phyloP scores from a whole-genome alignment of 2,329 filamentous ascomycete species.

The Dothideomycetes sp. region DNA sequence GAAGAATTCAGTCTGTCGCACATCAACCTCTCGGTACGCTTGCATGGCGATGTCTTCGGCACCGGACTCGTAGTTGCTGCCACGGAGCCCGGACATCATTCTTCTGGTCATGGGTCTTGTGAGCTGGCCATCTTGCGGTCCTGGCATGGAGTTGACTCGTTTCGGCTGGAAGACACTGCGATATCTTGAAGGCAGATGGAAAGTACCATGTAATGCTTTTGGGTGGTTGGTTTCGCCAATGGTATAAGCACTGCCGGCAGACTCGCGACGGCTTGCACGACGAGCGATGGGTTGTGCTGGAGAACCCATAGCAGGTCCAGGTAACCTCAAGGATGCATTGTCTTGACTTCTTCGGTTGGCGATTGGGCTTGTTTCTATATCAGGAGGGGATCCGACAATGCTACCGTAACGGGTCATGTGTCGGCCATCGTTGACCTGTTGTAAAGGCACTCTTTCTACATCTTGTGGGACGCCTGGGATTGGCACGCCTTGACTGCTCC shows the following conservation, averaged over 20 bases:
- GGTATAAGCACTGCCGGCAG: constrained; percentile 32
- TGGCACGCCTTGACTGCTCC: neutral
- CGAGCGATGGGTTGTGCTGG: constrained; percentile 10
- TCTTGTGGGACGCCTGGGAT: constrained; percentile 5
- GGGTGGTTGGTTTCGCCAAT: constrained; percentile 30
- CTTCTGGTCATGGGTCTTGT: constrained; percentile 30
- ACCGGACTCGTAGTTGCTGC: constrained; percentile 33
- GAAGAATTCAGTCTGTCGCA: constrained; percentile 77
- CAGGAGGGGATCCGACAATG: constrained; percentile 48
- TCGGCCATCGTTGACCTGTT: constrained; percentile 11
- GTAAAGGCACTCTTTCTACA: constrained; percentile 24
- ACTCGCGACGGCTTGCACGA: constrained; percentile 1
- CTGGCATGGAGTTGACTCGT: constrained; percentile 32
- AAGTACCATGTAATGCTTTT: constrained; percentile 11
- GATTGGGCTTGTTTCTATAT: constrained; percentile 8
- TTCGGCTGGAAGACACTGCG: constrained; percentile 28
- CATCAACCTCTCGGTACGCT: constrained; percentile 55
- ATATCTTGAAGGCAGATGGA: constrained; percentile 21
- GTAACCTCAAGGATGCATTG: constrained; percentile 44
- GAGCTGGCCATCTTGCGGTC: constrained; percentile 17
- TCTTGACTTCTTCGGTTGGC: constrained; percentile 29
- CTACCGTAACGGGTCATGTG: constrained; percentile 51
- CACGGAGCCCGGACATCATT: constrained; percentile 33
- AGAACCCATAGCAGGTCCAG: constrained; percentile 51
- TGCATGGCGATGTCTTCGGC: constrained; percentile 44